Evolutionary conservation across 176 grass and related monocot genomes (phyloP).

Genomic region (Aegilops longissima): DNA sequence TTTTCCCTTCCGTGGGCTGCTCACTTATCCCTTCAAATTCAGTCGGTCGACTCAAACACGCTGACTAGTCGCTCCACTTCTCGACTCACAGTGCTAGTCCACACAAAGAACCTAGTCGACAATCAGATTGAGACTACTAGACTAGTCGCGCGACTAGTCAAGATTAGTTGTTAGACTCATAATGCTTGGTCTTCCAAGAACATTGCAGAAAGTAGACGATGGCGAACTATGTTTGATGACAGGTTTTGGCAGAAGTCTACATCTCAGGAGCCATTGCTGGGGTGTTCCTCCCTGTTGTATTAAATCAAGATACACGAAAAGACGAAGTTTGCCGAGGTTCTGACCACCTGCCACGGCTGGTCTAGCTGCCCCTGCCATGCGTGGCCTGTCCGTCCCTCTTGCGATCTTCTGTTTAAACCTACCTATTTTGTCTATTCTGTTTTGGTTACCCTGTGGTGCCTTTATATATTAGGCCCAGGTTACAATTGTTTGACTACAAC

Average conservation of each 20-base stretch:
- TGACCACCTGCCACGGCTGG: background rate
- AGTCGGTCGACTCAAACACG: no score
- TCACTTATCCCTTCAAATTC: no score
- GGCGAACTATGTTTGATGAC: background rate
- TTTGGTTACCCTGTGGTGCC: background rate
- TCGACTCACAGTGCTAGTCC: no score
- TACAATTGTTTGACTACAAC: background rate
- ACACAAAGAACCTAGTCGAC: no score
- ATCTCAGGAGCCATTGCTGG: background rate
- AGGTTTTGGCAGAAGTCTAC: background rate
- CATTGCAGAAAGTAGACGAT: background rate
- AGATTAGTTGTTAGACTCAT: no score
- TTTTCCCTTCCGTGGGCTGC: no score
- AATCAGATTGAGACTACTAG: no score
- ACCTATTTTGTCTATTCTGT: background rate
- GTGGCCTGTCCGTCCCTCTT: background rate
- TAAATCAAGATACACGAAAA: background rate
- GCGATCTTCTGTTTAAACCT: background rate
- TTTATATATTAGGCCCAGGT: background rate
- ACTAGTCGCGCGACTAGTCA: no score
- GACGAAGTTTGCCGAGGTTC: background rate
- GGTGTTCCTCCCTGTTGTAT: background rate
- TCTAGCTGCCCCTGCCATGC: background rate
- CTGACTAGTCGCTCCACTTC: no score
- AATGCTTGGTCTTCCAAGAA: background rate